Base-by-base conservation (phyloP, 371 early-diverging fungal genomes). In the Apophysomyces ossiformis region DNA sequence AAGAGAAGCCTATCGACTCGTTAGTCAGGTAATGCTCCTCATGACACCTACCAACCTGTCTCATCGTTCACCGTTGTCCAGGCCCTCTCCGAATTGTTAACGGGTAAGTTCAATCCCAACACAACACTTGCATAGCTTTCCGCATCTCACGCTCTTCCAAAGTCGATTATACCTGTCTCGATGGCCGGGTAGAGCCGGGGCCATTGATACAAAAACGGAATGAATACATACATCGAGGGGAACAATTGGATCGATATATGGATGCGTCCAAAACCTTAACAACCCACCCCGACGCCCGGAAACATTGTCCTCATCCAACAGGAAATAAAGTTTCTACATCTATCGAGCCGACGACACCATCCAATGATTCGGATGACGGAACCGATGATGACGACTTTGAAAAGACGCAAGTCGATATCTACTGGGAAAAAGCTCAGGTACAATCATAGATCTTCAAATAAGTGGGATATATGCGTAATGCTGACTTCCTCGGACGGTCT, bases 21-120 rank as follows among this genome's bases (percentile, higher is more conserved):
- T 83, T 18, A 82, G 81, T 57, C 71, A 84, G 76, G 88, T 86
- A 79, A 38, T 38, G 21, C 21, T 21, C 1, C 1, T 21, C 16
- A 41, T 41, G 41, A 16, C 37, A 46, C 41, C 61, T 35, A 7
- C 41, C 47, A 11, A 26, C n/a, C 15, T 26, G 9, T 50, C 54
- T 50, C 54, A 50, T 50, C 54, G 54, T 50, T 7, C 32, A 26
- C 21, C 54, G 21, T 21, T 9, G 21, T 9, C 9, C 21, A 50
- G 54, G 54, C 54, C n/a, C 54, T 50, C 1, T 50, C 54, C 9
- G 54, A 50, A 50, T 50, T 50, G 54, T 32, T 50, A 21, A n/a
- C 18, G 11, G 36, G 16, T 68, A 72, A 69, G 64, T 72, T 2
- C 58, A 67, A 38, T 63, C 39, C 16, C 65, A 63, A 26, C 32